Conservation (phyloP, 768 basidiomycete genomes). For the Amanita inopinata region DNA sequence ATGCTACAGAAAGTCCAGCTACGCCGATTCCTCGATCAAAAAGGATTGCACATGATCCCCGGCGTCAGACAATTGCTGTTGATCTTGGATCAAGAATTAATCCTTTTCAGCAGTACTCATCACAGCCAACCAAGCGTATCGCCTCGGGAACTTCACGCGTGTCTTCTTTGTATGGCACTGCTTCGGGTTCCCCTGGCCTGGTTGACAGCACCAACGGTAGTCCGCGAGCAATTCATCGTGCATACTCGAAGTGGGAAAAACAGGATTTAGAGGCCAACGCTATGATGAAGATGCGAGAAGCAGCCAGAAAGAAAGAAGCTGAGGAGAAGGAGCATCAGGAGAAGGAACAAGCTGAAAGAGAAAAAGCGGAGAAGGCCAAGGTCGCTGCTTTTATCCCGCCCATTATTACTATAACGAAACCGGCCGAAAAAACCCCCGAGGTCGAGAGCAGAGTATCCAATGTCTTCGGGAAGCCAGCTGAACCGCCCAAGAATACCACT, state of each 20-base stretch:
- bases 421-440: conserved; percentile 1
- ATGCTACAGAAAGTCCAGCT: conserved; percentile 17
- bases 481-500: conserved; percentile 2
- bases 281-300: conserved; percentile 58
- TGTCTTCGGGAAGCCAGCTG: conserved; percentile 3
- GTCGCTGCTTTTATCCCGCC: conserved; percentile 10
- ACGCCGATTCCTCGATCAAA: conserved; percentile 9
- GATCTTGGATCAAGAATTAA: conserved; percentile 37
- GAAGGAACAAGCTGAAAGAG: conserved; percentile 21
- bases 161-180: conserved; percentile 21
- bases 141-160: conserved; percentile 33
- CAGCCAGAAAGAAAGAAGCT: conserved; percentile 35
- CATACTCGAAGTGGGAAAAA: conserved; percentile 78
- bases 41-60: conserved; percentile 19
- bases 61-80: conserved; percentile 38
- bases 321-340: conserved; percentile 24
- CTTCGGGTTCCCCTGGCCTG: conserved; percentile 21
- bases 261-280: conserved; percentile 77
- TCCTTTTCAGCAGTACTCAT: conserved; percentile 30
- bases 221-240: conserved; percentile 22
- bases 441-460: neutral
- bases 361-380: conserved; percentile 20
- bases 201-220: conserved; percentile 48
- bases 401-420: conserved; percentile 10
- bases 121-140: conserved; percentile 23